These are phyloP conservation scores for Dendrobium huoshanense DNA, from an alignment of 106 monocot species.

Conservation along the genomic window DNA sequence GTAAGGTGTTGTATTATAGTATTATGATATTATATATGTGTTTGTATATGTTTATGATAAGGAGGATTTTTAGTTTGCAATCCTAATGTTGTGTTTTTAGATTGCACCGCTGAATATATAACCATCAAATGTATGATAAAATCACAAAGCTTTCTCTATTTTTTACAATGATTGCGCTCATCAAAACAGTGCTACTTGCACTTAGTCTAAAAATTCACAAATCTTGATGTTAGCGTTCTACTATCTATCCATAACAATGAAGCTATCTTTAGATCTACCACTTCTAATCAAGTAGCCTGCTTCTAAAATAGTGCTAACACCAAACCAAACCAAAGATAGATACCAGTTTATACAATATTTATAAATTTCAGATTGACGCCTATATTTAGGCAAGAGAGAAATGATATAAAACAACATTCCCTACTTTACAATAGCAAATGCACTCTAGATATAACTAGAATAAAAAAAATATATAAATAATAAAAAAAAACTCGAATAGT, in stretches of 20 bases:
- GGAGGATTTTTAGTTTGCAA: too few species aligned
- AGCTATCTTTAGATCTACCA: neutral
- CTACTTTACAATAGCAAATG: neutral
- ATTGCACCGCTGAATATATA: too few species aligned
- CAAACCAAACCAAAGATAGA: neutral
- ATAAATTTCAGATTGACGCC: neutral
- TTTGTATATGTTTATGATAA: too few species aligned
- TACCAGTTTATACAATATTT: neutral
- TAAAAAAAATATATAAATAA: slow-evolving; percentile 35
- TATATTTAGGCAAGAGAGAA: neutral
- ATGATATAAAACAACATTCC: neutral
- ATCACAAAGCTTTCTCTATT: too few species aligned
- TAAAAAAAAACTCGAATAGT: slow-evolving; percentile 22
- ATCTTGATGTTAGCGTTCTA: neutral
- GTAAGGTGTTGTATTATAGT: too few species aligned
- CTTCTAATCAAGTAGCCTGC: neutral
- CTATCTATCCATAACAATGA: neutral
- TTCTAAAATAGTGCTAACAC: neutral
- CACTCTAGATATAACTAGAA: neutral
- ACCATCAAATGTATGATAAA: too few species aligned
- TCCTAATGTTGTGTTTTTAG: too few species aligned
- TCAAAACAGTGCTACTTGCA: neutral
- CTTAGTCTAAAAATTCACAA: neutral
- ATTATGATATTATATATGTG: too few species aligned
- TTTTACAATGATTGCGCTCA: neutral